Evolutionary conservation across 495 filamentous ascomycete species (phyloP).

Genomic region (Penicillium malachiteum): DNA sequence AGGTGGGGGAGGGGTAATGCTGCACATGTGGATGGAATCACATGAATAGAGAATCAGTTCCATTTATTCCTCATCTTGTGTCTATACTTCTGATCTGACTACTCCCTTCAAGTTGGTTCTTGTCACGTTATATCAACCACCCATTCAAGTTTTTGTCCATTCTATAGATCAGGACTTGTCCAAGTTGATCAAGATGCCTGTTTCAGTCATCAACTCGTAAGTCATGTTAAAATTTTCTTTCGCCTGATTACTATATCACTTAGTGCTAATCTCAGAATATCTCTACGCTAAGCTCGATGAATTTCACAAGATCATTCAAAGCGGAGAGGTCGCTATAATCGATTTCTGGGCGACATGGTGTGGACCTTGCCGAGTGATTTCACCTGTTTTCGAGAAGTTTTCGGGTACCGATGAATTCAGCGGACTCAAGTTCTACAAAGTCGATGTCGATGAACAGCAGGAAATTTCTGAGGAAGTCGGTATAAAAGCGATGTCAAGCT

Average conservation of each 20-base stretch:
- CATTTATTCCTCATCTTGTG: background rate
- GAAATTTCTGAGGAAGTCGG: background rate
- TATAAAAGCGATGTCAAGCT: background rate
- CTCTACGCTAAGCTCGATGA: background rate
- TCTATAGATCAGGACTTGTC: no score
- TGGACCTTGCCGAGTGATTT: background rate
- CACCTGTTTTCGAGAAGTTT: background rate
- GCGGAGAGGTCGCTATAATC: background rate
- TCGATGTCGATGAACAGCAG: background rate
- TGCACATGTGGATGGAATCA: background rate
- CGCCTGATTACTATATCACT: background rate
- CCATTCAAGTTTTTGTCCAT: no score
- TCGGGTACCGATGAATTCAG: background rate
- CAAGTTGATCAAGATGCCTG: background rate
- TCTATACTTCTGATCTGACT: no score
- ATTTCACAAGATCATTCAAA: background rate
- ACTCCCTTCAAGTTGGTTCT: background rate
- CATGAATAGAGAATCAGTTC: background rate
- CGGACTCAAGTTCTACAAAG: background rate
- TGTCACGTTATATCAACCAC: background rate
- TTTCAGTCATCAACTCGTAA: background rate
- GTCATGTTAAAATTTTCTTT: background rate
- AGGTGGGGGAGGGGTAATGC: conserved; percentile 1
- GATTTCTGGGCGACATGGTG: background rate
- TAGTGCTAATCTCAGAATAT: background rate